Base-by-base conservation (phyloP, 2,329 filamentous ascomycete species). In the Fusarium phyllophilum region DNA sequence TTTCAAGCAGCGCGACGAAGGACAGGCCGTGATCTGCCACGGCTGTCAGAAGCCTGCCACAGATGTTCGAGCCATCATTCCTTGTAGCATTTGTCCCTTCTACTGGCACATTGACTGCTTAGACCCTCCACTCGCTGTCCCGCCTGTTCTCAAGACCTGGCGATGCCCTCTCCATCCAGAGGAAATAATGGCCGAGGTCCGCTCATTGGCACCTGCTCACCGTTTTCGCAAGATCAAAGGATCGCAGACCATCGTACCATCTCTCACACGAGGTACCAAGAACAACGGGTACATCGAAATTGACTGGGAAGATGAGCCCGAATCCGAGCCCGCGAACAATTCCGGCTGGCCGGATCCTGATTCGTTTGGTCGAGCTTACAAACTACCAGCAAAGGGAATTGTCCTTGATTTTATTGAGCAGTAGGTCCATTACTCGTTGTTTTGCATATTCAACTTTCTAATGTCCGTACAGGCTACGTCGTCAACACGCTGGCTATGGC, bases 61-160 rank as follows among this genome's bases (percentile, higher is more conserved):
- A 26, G 82, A 85, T 72, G 76, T 80, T 42, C 90, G 93, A 33
- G 89, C 92, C 75, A 95, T 98, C 77, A 92, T 98, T 75, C 91
- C 93, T 51, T 99, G 96, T 85, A 95, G 95, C 82, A 90, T 89
- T 78, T 99, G 96, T 83, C 87, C 89, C 18, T 88, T 94, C 39
- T 89, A 92, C 79, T 99, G 95, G 93, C 96, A 99, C 84, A 86
- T 97, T 58, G 96, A 98, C 82, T 99, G 96, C 83, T 85, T 97
- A 22, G 92, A 97, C 79, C 94, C 94, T 34, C 95, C 96, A 39
- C 84, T 95, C 79, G 91, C 95, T 39, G 90, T 93, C 62, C 93
- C 94, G 44, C 95, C 95, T 17, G 88, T 91, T 57, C 86, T 92
- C 58, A 90, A 92, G 78, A 92, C 91, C 62, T 99, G 95, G 94